Evolutionary conservation across 2,329 filamentous ascomycete genomes (phyloP), one percentile per base, ranked within the genome.

Genomic region (Blastomyces parvus): DNA sequence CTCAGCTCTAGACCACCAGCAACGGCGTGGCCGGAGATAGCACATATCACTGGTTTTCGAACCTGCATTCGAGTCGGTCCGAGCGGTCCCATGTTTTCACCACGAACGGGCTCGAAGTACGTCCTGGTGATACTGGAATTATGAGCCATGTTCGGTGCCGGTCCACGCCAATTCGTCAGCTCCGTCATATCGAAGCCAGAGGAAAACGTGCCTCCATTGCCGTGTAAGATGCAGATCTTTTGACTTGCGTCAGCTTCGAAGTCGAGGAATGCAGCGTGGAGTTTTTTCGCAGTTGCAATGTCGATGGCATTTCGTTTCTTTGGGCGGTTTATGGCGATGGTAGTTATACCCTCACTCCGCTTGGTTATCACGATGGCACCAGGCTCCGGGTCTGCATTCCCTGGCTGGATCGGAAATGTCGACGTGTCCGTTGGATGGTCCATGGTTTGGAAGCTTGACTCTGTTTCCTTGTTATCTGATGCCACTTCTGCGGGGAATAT

Each of bases 251-350:
- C 81, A 17, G 72, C 68, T 65, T 85, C 82, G 64, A 84, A 85
- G 7, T 67, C 67, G 1, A 78, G 68, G 67, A 85, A 78, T 5
- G 81, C 79, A 0, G 75, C 68, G 33, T 79, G 79, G 6, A 86
- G 77, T 44, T 77, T 77, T 38, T 71, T 71, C 2, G 78, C 82
- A 3, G 83, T 83, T 1, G 74, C 64, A 1, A 74, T 70, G 66
- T 85, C 77, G 50, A 85, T 77, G 14, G 82, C 83, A 67, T 85
- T 85, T 60, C 78, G 78, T 30, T 78, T 74, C 14, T 79, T 70
- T 0, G 75, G 74, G n/a, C 82, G 78, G 70, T 82, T 79, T 66
- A 85, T 78, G n/a, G 80, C 78, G 63, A 85, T 81, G n/a, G 77
- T 80, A 0, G 82, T 82, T 67, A 85, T 82, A 57, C 82, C 82